Evolutionary conservation across 2,329 filamentous ascomycete genomes (phyloP).

Genomic region (Tolypocladium tundrense): DNA sequence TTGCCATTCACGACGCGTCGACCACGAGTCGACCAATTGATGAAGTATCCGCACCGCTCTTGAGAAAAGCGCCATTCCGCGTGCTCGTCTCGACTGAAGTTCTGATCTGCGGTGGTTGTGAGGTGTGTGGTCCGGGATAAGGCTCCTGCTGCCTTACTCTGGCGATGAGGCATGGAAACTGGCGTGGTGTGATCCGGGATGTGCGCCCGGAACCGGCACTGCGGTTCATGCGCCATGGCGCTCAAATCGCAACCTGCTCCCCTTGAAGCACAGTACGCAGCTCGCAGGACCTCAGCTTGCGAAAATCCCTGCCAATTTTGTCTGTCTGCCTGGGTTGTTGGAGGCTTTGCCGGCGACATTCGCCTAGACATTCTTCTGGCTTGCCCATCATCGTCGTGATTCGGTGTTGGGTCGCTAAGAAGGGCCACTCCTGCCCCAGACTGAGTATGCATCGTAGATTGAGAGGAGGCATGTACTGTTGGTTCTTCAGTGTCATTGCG

Average conservation of each 20-base stretch:
- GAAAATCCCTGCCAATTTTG: neutral
- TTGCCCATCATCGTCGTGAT: neutral
- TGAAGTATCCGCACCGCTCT: neutral
- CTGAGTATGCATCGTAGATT: neutral
- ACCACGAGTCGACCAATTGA: neutral
- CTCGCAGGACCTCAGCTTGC: neutral
- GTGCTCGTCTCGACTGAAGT: neutral
- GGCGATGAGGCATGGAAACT: neutral
- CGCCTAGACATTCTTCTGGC: neutral
- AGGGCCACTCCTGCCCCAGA: too few relatives aligned
- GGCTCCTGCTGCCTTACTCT: neutral
- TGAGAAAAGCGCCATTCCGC: neutral
- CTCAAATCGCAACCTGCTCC: neutral
- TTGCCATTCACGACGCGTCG: neutral
- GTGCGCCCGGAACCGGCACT: neutral
- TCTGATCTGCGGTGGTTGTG: too few relatives aligned
- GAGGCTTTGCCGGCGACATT: neutral
- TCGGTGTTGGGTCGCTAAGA: neutral
- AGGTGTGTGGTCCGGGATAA: too few relatives aligned
- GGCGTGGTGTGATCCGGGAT: neutral
- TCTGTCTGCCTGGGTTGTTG: neutral
- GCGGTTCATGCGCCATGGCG: neutral
- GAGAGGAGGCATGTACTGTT: neutral
- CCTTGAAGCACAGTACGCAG: neutral
- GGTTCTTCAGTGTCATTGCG: neutral